Conservation (phyloP, 2,329 filamentous ascomycete genomes). For the Bipolaris gigantea region DNA sequence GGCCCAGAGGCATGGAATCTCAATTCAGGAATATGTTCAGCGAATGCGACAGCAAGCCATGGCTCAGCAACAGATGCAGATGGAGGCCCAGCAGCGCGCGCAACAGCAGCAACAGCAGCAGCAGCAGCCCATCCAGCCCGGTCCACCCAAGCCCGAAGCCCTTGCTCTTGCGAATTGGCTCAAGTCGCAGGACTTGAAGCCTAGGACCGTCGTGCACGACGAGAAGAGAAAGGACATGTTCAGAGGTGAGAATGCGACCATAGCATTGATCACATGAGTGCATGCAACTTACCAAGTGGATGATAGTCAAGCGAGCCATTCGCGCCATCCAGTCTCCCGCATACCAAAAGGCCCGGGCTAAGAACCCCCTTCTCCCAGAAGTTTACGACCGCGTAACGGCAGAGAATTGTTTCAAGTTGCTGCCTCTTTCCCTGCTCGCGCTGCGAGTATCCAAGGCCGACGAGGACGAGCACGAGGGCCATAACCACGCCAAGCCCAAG, state of each 20-base stretch:
- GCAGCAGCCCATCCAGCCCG: slow-evolving; percentile 69
- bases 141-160: slow-evolving; percentile 85
- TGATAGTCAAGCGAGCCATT: slow-evolving; percentile 87
- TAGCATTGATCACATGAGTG: too few species aligned
- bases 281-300: too few species aligned
- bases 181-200: slow-evolving; percentile 80
- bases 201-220: slow-evolving; percentile 87
- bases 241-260: slow-evolving; percentile 62
- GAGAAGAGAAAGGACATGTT: slow-evolving; percentile 99
- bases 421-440: slow-evolving; percentile 91
- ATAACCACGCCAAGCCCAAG: slow-evolving; percentile 64
- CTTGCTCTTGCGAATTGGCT: slow-evolving; percentile 89
- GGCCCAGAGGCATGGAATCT: slow-evolving; percentile 81
- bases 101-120: slow-evolving; percentile 47
- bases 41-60: slow-evolving; percentile 57
- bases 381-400: slow-evolving; percentile 86
- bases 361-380: slow-evolving; percentile 85
- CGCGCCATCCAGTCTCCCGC: slow-evolving; percentile 85
- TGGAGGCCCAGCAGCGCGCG: slow-evolving; percentile 26
- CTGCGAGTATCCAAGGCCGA: slow-evolving; percentile 85
- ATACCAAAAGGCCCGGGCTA: slow-evolving; percentile 84
- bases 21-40: slow-evolving; percentile 79
- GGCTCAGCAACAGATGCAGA: slow-evolving; percentile 45
- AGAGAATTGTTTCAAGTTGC: slow-evolving; percentile 91
- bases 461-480: slow-evolving; percentile 70